Conservation (phyloP, 345 rosid species). For the Eutrema japonicum region DNA sequence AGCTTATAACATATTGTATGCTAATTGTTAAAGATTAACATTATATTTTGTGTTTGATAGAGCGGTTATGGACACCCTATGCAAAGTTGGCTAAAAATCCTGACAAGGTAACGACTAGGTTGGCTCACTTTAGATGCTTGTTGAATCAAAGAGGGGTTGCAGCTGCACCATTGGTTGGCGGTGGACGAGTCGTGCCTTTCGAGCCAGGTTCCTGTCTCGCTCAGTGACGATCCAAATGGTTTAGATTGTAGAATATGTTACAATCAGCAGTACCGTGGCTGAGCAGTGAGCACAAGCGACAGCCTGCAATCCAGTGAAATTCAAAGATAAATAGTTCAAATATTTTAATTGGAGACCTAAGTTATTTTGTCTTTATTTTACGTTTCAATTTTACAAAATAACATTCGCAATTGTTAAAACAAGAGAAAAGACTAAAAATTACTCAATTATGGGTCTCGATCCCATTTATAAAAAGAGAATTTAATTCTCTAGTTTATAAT, state of each 20-base stretch:
- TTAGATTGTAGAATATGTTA: conserved; percentile 4
- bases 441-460: too few relatives aligned
- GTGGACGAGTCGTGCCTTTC: conserved; percentile 54
- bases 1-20: neutral
- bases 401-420: neutral
- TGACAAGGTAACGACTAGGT: conserved; percentile 49
- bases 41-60: conserved; percentile 39
- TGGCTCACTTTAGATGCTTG: conserved; percentile 72
- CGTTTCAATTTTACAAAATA: too few relatives aligned
- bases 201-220: conserved; percentile 69
- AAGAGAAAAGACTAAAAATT: neutral
- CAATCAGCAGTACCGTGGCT: neutral
- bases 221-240: conserved; percentile 41
- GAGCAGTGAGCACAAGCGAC: neutral
- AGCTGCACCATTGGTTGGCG: conserved; percentile 61
- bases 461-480: too few relatives aligned
- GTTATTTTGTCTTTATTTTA: neutral
- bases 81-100: conserved; percentile 56
- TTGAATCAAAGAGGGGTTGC: conserved; percentile 73
- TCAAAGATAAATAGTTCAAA: neutral
- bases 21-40: neutral
- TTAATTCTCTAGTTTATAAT: too few relatives aligned
- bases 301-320: conserved; percentile 6
- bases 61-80: conserved; percentile 71
- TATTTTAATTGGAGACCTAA: neutral